phyloP scores from a whole-genome alignment of 2,329 filamentous ascomycete genomes.

The Huntiella decipiens region DNA sequence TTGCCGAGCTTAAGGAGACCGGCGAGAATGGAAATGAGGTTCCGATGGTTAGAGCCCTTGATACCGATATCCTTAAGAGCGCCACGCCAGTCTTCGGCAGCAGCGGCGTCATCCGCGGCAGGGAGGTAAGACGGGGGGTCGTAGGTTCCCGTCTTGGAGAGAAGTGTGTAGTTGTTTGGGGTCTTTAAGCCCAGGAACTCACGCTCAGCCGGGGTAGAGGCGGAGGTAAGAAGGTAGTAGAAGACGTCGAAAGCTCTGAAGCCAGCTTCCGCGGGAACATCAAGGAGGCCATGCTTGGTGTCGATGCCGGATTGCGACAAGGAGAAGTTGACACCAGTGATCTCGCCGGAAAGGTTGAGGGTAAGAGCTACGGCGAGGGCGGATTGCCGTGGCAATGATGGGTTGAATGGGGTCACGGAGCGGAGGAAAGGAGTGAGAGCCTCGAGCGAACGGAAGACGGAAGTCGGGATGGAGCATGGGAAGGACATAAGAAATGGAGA shows the following conservation, averaged over 20 bases:
- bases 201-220: constrained; percentile 70
- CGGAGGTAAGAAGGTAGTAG: constrained; percentile 87
- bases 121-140: constrained; percentile 73
- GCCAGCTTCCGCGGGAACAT: constrained; percentile 59
- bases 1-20: constrained; percentile 84
- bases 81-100: constrained; percentile 79
- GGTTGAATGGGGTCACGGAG: constrained; percentile 75
- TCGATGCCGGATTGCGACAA: constrained; percentile 80
- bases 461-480: constrained; percentile 57
- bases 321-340: constrained; percentile 56
- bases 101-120: constrained; percentile 77
- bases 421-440: constrained; percentile 73
- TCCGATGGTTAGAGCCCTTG: constrained; percentile 64
- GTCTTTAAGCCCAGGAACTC: constrained; percentile 71
- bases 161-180: constrained; percentile 55
- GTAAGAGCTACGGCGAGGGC: constrained; percentile 67
- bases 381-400: constrained; percentile 62
- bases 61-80: constrained; percentile 85
- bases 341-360: constrained; percentile 59
- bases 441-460: constrained; percentile 59
- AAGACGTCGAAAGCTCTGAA: constrained; percentile 94
- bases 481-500: constrained; percentile 63
- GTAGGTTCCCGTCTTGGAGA: constrained; percentile 73
- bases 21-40: constrained; percentile 69
- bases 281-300: constrained; percentile 58